Conservation (phyloP, 2,329 filamentous ascomycete genomes). For the Ilyonectria sp. region DNA sequence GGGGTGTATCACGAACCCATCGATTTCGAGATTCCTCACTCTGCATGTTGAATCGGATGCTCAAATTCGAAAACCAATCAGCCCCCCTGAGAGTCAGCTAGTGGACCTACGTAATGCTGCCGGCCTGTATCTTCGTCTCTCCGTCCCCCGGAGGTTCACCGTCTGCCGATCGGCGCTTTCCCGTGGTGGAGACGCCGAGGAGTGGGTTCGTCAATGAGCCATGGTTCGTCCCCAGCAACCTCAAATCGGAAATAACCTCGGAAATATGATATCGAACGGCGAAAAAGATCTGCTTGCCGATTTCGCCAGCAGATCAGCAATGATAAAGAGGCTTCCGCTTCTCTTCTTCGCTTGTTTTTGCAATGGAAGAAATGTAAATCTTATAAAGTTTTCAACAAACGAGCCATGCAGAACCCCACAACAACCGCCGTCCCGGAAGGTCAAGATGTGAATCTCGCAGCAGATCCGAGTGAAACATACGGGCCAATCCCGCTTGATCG, state of each 20-base stretch:
- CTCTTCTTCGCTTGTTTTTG: conserved; percentile 12
- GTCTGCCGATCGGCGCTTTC: conserved; percentile 27
- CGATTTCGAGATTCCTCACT: neutral
- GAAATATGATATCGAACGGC: conserved; percentile 38
- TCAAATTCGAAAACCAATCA: neutral
- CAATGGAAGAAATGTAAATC: conserved; percentile 16
- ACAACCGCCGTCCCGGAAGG: conserved; percentile 2
- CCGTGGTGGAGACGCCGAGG: conserved; percentile 30
- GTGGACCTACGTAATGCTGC: conserved; percentile 13
- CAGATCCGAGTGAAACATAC: conserved; percentile 18
- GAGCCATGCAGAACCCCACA: conserved; percentile 32
- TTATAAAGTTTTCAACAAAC: conserved; percentile 4
- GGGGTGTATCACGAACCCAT: neutral
- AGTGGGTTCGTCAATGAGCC: conserved; percentile 22
- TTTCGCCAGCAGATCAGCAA: conserved; percentile 37
- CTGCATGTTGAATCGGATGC: neutral
- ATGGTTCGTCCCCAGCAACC: conserved; percentile 17
- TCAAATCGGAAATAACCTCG: conserved; percentile 42
- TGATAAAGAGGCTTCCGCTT: conserved; percentile 34
- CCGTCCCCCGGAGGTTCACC: conserved; percentile 20
- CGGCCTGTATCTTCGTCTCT: conserved; percentile 16
- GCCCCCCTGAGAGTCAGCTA: neutral
- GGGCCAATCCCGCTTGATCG: conserved; percentile 20
- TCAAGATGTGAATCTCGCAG: conserved; percentile 29
- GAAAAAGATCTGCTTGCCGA: conserved; percentile 35